These are phyloP conservation scores for Penicillium coprophilum DNA, from an alignment of 495 filamentous ascomycete genomes.

Conservation along the genomic window DNA sequence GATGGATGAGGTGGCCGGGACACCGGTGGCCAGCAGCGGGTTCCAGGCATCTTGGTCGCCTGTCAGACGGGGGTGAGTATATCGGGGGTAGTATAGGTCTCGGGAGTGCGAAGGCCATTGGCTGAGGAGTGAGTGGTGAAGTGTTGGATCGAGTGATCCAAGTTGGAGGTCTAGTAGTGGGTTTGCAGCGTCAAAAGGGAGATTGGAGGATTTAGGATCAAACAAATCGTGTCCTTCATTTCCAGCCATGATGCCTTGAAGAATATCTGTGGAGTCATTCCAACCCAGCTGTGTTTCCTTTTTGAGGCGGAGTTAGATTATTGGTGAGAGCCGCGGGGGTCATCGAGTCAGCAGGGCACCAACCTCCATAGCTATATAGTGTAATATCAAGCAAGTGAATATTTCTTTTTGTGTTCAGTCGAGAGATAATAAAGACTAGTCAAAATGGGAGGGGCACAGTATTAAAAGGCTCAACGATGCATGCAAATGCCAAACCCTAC, in stretches of 20 bases:
- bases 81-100: slow-evolving; percentile 26
- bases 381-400: not conserved
- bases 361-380: slow-evolving; percentile 24
- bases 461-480: slow-evolving; percentile 10
- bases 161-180: slow-evolving; percentile 36
- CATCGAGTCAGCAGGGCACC: slow-evolving; percentile 2
- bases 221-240: slow-evolving; percentile 16
- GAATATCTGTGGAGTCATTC: slow-evolving; percentile 34
- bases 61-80: slow-evolving; percentile 27
- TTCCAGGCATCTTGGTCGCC: slow-evolving; percentile 42
- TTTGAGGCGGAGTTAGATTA: slow-evolving; percentile 5
- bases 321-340: not conserved
- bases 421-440: slow-evolving; percentile 1
- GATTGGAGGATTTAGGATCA: slow-evolving; percentile 19
- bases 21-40: slow-evolving; percentile 38
- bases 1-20: slow-evolving; percentile 23
- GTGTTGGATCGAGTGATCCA: slow-evolving; percentile 19
- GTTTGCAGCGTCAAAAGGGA: slow-evolving; percentile 25
- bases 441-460: slow-evolving; percentile 6
- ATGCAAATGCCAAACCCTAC: slow-evolving; percentile 20
- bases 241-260: slow-evolving; percentile 38
- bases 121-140: slow-evolving; percentile 23
- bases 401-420: not conserved
- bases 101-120: slow-evolving; percentile 26
- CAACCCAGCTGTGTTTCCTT: slow-evolving; percentile 26